Evolutionary conservation across 176 grass and related monocot species (phyloP), one percentile per base, ranked within the genome.

Genomic region (Oryza brachyantha): DNA sequence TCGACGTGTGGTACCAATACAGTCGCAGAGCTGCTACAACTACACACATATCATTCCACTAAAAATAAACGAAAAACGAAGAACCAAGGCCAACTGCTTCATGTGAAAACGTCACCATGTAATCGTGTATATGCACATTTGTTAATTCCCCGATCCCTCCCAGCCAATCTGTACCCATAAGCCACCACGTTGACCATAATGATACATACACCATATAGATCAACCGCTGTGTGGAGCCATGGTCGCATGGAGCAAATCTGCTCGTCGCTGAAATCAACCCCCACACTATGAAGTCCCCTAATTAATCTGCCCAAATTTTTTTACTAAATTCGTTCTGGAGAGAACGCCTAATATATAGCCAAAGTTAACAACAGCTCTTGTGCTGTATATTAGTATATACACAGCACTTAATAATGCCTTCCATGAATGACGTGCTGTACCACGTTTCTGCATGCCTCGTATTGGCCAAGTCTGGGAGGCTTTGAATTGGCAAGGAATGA

Each of bases 361-460:
- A 3, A 0, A 11, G 0, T 10, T 21, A 36, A 81, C 6, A 39
- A 79, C 65, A 24, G 6, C 7, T 55, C 8, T 4, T 13, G 4
- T 2, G 24, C 0, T 8, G 73, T 21, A 21, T 59, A 66, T 61
- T 0, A 5, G 73, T 21, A 21, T 59, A 66, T 61, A 68, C 3
- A 12, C 13, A 46, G 67, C 10, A 34, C 32, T 25, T 61, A 64
- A 41, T 79, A 84, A 60, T 77, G 16, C 13, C 40, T 66, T 41
- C 62, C 69, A 84, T 34, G 11, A 75, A 67, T 84, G 76, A 37
- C 70, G 68, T 84, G 86, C 28, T 81, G 64, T 76, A 59, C 81
- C 81, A 88, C 81, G 81, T 84, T 81, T 88, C 36, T 80, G 10
- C 81, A 76, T 76, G 81, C 10, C 39, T 24, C n/a, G 41, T 45